Evolutionary conservation across 805 yeast species (phyloP), one percentile per base, ranked within the genome.

Genomic region (Peterozyma toletana): DNA sequence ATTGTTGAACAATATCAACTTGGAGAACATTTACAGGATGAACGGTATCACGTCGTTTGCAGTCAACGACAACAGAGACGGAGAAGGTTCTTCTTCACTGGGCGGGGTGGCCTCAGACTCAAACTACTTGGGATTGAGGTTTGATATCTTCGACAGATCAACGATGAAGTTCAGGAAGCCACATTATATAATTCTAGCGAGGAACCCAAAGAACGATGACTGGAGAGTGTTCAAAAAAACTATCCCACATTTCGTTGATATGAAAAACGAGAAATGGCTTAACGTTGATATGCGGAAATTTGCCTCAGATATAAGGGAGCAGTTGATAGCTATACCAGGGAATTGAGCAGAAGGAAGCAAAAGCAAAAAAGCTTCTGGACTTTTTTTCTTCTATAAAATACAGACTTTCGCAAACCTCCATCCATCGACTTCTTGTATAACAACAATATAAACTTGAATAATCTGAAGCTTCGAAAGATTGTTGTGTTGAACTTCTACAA

Each of bases 21-120:
- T 64, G 38, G 83, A 77, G 47, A 75, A 74, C 48, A 57, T 74
- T 15, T 66, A 63, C 44, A 52, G 83, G 42, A 52, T 75, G 45
- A 72, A 67, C 6, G 80, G 80, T 1, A 52, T 72, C 30, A 75
- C 81, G 0, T 71, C 72, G 0, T 77, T 77, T 43, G 77, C 78
- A 0, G 62, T 77, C 36, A 72, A 71, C 48, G 63, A 62, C 44
- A 59, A 63, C 5, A n/a, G n/a, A n/a, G n/a, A n/a, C n/a, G n/a
- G n/a, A n/a, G n/a, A n/a, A n/a, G n/a, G n/a, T n/a, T n/a, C n/a
- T n/a, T n/a, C n/a, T n/a, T n/a, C n/a, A n/a, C n/a, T n/a, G n/a
- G n/a, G n/a, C n/a, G n/a, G n/a, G n/a, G n/a, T n/a, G n/a, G n/a
- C n/a, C n/a, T n/a, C n/a, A n/a, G n/a, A n/a, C n/a, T 66, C 61